These are phyloP conservation scores for Dactylellina haptotyla DNA, from an alignment of 2,329 filamentous ascomycete species.

Conservation along the genomic window DNA sequence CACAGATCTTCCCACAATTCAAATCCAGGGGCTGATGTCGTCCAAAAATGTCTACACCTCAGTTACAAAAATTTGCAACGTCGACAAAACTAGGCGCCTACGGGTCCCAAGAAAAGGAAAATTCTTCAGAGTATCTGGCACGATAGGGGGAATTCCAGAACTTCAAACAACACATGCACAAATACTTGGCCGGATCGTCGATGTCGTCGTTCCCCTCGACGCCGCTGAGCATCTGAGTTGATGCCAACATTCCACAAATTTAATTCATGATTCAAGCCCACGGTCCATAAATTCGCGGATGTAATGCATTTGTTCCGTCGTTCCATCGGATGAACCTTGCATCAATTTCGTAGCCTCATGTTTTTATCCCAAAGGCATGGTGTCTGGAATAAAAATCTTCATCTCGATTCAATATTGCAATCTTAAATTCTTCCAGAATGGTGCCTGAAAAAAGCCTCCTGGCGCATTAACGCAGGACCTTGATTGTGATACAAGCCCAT, in stretches of 20 bases:
- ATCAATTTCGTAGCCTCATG: conserved; percentile 23
- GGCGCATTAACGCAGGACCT: conserved; percentile 7
- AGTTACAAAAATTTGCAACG: conserved; percentile 17
- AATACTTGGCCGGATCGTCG: conserved; percentile 17
- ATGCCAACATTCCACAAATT: conserved; percentile 36
- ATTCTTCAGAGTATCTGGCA: not conserved
- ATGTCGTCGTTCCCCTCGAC: not conserved
- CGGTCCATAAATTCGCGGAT: conserved; percentile 42
- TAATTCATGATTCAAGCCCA: conserved; percentile 6
- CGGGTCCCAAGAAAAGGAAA: conserved; percentile 7
- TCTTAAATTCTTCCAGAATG: conserved; percentile 44
- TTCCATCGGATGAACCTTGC: conserved; percentile 44
- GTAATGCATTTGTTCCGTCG: conserved; percentile 44
- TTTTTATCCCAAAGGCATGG: conserved; percentile 25
- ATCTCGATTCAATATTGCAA: conserved; percentile 10
- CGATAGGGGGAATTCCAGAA: conserved; percentile 12
- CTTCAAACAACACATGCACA: conserved; percentile 27
- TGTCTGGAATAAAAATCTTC: conserved; percentile 14
- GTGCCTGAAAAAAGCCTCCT: conserved; percentile 14
- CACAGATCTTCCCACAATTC: conserved; percentile 26
- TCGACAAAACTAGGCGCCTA: conserved; percentile 16
- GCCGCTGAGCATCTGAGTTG: not conserved
- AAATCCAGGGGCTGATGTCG: conserved; percentile 35
- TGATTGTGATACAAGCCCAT: conserved; percentile 34
- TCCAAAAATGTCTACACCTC: not conserved